Conservation (phyloP, 352 stramenopile genomes). For the Aphanomyces astaci region DNA sequence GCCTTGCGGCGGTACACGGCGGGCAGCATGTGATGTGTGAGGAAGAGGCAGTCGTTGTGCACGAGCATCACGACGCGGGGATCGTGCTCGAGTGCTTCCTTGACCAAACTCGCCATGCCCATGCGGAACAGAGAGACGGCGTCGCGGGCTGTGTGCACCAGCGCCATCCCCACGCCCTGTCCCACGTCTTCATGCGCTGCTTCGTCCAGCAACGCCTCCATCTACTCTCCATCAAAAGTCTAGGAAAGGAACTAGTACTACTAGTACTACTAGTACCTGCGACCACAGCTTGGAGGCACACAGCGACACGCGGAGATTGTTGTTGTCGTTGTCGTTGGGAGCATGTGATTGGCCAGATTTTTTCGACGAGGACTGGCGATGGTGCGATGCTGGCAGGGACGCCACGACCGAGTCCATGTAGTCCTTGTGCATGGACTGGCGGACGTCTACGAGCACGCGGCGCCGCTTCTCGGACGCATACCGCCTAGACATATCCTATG, state of each 20-base stretch:
- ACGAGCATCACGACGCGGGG: slow-evolving; percentile 61
- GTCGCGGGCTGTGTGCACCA: slow-evolving; percentile 78
- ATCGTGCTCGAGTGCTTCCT: slow-evolving; percentile 58
- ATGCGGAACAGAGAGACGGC: slow-evolving; percentile 63
- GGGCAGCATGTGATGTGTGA: slow-evolving; percentile 70
- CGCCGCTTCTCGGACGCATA: slow-evolving; percentile 11
- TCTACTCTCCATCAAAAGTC: neutral
- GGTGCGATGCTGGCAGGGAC: neutral
- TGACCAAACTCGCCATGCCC: slow-evolving; percentile 58
- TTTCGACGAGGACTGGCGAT: neutral
- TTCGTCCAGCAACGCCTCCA: slow-evolving; percentile 7
- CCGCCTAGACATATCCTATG: neutral
- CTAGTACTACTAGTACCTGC: too few relatives aligned
- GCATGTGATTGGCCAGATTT: neutral
- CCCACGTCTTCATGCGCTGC: neutral
- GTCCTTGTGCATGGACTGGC: slow-evolving; percentile 19
- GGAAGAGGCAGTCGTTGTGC: slow-evolving; percentile 81
- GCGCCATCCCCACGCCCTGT: slow-evolving; percentile 18
- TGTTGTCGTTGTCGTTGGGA: neutral
- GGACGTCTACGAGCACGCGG: neutral
- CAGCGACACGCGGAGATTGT: slow-evolving; percentile 10
- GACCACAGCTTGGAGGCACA: slow-evolving; percentile 4
- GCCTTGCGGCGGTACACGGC: slow-evolving; percentile 4
- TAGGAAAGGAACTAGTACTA: too few relatives aligned
- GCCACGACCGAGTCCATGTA: slow-evolving; percentile 20